Evolutionary conservation across 2,329 filamentous ascomycete species (phyloP), one percentile per base, ranked within the genome.

Genomic region (Talaromyces sp.): DNA sequence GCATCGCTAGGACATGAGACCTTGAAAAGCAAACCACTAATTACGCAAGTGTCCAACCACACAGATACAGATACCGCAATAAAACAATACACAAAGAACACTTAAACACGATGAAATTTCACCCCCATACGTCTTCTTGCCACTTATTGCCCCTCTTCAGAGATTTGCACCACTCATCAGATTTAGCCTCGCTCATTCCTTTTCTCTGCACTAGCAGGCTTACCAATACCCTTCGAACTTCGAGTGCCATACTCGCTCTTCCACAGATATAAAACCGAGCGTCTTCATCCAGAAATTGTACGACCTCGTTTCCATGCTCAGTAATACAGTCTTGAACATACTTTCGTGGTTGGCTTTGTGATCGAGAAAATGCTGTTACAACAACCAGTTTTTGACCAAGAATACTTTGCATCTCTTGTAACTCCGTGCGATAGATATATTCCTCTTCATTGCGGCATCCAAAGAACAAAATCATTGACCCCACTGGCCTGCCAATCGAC

Each of bases 361-460:
- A 27, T 50, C 89, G 77, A 2, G 89, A 92, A 71, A 91, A 92
- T 0, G 89, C 89, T 0, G 86, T 82, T 56, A 83, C 78, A 1
- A 89, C 81, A 3, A 80, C 75, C 6, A 90, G 73, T 2, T 77
- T 75, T 1, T 81, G 73, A 12, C n/a, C 47, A 10, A 52, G 18
- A 12, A 64, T 63, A 9, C 59, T 56, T 3, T 59, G 67, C 1
- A 73, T 62, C 1, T 71, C 65, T 1, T 78, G 69, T 92, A 92
- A 97, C 64, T 97, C 93, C 0, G 87, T 75, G 4, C 80, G 74
- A 73, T 95, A 98, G 77, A 92, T 93, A 76, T 85, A 97, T 73
- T 99, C 95, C 0, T 88, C 85, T 0, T 78, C 68, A 68, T 90
- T 96, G 36, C 95, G 87, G 66, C 90, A 92, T 10, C 95, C 95